Percentiles rank a stretch among this genome's conserved stretches.
Conservation (phyloP, 495 filamentous ascomycete species). For the Daldinia loculata region DNA sequence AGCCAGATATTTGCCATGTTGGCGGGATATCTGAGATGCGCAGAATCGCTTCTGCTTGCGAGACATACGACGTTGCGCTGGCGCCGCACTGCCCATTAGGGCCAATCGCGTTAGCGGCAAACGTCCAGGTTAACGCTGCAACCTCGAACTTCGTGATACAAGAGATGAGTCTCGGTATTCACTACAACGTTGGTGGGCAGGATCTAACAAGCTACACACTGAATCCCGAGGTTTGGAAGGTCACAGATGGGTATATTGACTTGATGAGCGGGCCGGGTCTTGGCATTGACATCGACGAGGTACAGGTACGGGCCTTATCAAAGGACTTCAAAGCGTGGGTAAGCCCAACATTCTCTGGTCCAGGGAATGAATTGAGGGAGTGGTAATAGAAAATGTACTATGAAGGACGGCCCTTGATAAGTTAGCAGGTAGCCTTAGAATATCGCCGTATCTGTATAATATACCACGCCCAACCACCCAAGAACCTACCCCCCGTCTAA, state of each 20-base stretch:
- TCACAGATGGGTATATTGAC: slow-evolving; percentile 73
- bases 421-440: neutral
- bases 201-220: slow-evolving; percentile 75
- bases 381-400: slow-evolving; percentile 60
- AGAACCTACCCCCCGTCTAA: neutral
- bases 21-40: slow-evolving; percentile 79
- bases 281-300: slow-evolving; percentile 81
- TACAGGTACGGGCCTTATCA: slow-evolving; percentile 57
- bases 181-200: slow-evolving; percentile 74
- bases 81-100: slow-evolving; percentile 83
- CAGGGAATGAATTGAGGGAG: slow-evolving; percentile 75
- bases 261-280: slow-evolving; percentile 69
- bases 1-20: slow-evolving; percentile 79
- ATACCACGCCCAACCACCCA: neutral
- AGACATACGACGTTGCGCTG: slow-evolving; percentile 79
- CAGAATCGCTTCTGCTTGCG: slow-evolving; percentile 76
- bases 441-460: neutral
- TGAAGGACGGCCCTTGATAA: neutral
- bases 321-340: slow-evolving; percentile 48
- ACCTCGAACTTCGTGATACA: slow-evolving; percentile 80
- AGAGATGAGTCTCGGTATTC: slow-evolving; percentile 83
- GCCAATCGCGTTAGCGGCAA: slow-evolving; percentile 78
- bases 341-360: slow-evolving; percentile 70
- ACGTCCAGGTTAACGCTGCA: slow-evolving; percentile 70
- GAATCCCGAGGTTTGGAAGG: slow-evolving; percentile 68